Base-by-base conservation (phyloP, 441 rosid species). In the Eruca vesicaria region DNA sequence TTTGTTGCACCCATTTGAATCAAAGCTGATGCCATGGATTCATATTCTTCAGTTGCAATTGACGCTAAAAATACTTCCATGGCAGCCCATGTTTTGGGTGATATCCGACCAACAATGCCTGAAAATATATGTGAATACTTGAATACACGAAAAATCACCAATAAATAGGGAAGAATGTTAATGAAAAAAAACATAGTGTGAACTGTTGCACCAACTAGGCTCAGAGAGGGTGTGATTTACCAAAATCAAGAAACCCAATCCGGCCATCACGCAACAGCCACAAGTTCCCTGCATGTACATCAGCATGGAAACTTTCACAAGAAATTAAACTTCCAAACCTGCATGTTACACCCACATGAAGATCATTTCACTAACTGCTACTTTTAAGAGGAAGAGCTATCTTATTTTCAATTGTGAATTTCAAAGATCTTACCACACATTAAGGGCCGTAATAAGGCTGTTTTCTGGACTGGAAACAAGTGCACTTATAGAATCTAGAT, bases 321-420 rank as follows among this genome's bases (percentile, higher is more conserved):
- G 96, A 97, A 71, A 96, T 94, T 81, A 96, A 82, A 78, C 99
- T 96, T 66, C 99, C 99, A 88, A 96, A 96, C 98, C 99, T 96
- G 84, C 70, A 82, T 28, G 64, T 43, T 19, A 68, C n/a, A 62
- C 29, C 6, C 55, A 52, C 38, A 50, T n/a, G 9, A 61, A 33
- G 18, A 23, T 35, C 14, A 43, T 32, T 48, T 41, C 61, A 55
- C 45, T 75, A 56, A 43, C 38, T 48, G 31, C 43, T 10, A 64
- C 28, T 36, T 21, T 14, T 18, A 28, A 19, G 8, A 63, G 10
- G 48, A 55, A 8, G 16, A 58, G 6, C 23, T 57, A 69, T 23
- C 48, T 35, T 33, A 32, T 50, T 58, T 23, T 32, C 38, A 61
- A 1, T 29, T 28, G 26, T 48, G 23, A 63, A 45, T 23, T 31